Conservation (phyloP, 805 yeast genomes). For the Isabelozyma rhagii region DNA sequence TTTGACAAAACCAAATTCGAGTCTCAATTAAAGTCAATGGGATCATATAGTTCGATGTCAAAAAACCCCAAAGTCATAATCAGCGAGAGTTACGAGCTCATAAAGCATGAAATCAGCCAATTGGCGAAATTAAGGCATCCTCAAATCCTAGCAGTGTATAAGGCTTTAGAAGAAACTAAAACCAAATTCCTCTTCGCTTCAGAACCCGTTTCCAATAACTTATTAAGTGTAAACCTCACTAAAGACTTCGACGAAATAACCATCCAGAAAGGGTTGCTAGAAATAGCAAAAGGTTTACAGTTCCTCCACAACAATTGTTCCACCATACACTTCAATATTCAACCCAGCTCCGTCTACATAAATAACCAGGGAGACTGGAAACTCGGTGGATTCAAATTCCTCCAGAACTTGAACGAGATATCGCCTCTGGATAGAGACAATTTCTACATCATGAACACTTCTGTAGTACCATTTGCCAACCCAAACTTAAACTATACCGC, state of each 20-base stretch:
- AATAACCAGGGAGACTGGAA: conserved; percentile 94
- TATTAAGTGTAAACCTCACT: conserved; percentile 34
- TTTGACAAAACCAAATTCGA: conserved; percentile 81
- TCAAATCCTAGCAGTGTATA: conserved; percentile 74
- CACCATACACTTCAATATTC: conserved; percentile 71
- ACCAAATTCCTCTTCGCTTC: conserved; percentile 77
- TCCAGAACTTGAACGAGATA: conserved; percentile 49
- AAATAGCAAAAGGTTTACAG: conserved; percentile 71
- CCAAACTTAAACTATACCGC: conserved; percentile 73
- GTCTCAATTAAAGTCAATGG: conserved; percentile 41
- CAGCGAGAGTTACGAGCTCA: conserved; percentile 62
- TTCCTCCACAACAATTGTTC: conserved; percentile 79
- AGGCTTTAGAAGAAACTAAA: conserved; percentile 86
- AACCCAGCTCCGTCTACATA: conserved; percentile 73
- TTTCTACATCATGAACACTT: conserved; percentile 69
- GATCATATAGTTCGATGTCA: conserved; percentile 27
- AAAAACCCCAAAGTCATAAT: conserved; percentile 47
- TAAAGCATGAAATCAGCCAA: conserved; percentile 66
- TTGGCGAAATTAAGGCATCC: conserved; percentile 88
- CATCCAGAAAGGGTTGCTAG: conserved; percentile 79
- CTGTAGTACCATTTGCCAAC: conserved; percentile 76
- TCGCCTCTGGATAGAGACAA: conserved; percentile 49
- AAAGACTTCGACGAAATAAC: conserved; percentile 61
- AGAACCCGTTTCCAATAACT: conserved; percentile 65
- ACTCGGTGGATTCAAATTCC: conserved; percentile 62